Base-by-base conservation (phyloP, 2,329 filamentous ascomycete species). In the Alternaria alternata region DNA sequence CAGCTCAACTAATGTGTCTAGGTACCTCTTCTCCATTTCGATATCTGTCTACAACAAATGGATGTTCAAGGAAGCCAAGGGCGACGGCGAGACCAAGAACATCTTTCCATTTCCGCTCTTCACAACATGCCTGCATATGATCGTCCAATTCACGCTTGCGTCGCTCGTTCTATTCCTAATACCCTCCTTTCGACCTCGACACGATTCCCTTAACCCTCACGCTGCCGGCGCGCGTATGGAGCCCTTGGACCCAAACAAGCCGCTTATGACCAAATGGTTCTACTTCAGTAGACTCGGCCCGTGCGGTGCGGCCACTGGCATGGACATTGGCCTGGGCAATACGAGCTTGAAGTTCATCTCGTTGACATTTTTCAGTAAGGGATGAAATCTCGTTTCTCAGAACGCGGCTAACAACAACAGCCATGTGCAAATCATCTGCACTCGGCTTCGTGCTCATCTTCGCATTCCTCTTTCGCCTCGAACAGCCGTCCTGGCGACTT, bases 401-500 rank as follows among this genome's bases (percentile, higher is more conserved):
- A 41, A 2, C 4, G 42, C 3, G 44, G 60, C 68, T 73, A 68
- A 78, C 64, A 24, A 57, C 46, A 52, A 47, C 62, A 81, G 78
- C 95, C 61, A 98, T 99, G 95, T 98, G 95, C 82, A 99, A 99
- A 85, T 98, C 94, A 6, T 97, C 94, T 9, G 92, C 94, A 16
- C 87, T 99, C 22, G 94, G 92, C 44, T 99, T 98, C 75, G 95
- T 99, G 55, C 89, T 99, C 22, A 79, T 97, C 49, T 99, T 99
- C 76, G 95, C 95, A 64, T 97, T 99, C 75, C 78, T 96, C 48
- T 98, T 99, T 82, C 89, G 91, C 54, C 88, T 99, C 53, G 95
- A 99, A 80, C 87, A 87, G 11, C 93, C 92, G 0, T 97, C 94
- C 0, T 89, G 91, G 84, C 91, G 90, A 70, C 87, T 99, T 8